phyloP scores from a whole-genome alignment of 2,329 filamentous ascomycete species.

The Pleomassaria siparia region DNA sequence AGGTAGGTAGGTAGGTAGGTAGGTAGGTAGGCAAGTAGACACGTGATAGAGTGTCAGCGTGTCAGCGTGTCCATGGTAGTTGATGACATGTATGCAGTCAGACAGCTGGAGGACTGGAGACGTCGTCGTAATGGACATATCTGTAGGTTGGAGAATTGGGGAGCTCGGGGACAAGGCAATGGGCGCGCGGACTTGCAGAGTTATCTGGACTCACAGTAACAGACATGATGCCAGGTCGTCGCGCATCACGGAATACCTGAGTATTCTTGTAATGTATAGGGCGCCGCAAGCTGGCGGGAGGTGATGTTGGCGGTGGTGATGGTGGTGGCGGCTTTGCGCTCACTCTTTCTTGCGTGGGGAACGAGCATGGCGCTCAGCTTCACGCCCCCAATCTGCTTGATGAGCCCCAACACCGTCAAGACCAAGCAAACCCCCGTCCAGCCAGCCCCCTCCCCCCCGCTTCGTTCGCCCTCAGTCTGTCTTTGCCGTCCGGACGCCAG shows the following conservation, averaged over 20 bases:
- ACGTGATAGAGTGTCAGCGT: background rate
- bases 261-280: no score
- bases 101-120: background rate
- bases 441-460: background rate
- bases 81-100: slow-evolving; percentile 7
- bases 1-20: slow-evolving; percentile 3
- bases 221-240: slow-evolving; percentile 44
- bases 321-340: slow-evolving; percentile 8
- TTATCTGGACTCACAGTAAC: slow-evolving; percentile 44
- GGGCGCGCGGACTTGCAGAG: background rate
- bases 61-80: slow-evolving; percentile 3
- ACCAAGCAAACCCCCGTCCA: background rate
- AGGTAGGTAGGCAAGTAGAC: background rate
- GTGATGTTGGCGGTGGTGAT: slow-evolving; percentile 2
- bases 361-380: slow-evolving; percentile 9
- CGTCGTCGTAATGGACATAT: background rate
- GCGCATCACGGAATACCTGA: slow-evolving; percentile 7
- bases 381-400: slow-evolving; percentile 5
- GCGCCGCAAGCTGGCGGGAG: slow-evolving; percentile 10
- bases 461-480: no score
- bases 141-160: slow-evolving; percentile 6
- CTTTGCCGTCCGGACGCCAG: background rate
- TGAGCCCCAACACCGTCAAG: background rate
- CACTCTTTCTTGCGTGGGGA: no score
- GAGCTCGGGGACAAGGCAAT: slow-evolving; percentile 4